Evolutionary conservation across 2,329 filamentous ascomycete genomes (phyloP).

Genomic region (Colletotrichum eleusines): DNA sequence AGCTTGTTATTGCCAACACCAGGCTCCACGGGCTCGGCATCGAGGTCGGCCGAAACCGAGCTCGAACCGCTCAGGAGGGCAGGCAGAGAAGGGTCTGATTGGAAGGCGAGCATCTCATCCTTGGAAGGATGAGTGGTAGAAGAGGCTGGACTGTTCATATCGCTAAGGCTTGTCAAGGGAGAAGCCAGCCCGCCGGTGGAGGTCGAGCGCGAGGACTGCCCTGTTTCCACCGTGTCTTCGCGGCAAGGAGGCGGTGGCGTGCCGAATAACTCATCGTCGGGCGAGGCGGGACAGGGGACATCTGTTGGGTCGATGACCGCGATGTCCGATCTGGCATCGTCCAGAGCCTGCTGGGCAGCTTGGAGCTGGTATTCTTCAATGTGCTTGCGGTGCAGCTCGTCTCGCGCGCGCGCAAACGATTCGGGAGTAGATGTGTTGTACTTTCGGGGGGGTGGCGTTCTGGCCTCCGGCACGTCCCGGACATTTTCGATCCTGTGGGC

Average conservation of each 20-base stretch:
- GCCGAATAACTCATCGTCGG: constrained; percentile 55
- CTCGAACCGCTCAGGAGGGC: constrained; percentile 73
- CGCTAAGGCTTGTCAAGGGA: constrained; percentile 67
- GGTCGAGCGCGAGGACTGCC: constrained; percentile 64
- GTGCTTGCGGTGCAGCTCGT: constrained; percentile 50
- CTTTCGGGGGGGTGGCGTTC: constrained; percentile 50
- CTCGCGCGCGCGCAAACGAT: constrained; percentile 54
- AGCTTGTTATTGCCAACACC: constrained; percentile 57
- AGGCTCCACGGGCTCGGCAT: constrained; percentile 69
- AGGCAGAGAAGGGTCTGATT: constrained; percentile 73
- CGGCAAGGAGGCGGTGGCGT: constrained; percentile 51
- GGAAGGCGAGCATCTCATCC: constrained; percentile 65
- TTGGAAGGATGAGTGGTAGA: constrained; percentile 54
- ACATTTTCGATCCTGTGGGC: constrained; percentile 57
- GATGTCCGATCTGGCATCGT: constrained; percentile 18
- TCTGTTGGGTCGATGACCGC: constrained; percentile 48
- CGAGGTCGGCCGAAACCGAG: constrained; percentile 72
- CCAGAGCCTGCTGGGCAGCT: constrained; percentile 46
- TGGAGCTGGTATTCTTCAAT: constrained; percentile 51
- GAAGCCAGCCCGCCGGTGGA: constrained; percentile 60
- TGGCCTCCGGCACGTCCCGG: constrained; percentile 50
- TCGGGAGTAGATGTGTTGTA: constrained; percentile 56
- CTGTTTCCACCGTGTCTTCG: constrained; percentile 57
- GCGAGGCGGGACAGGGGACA: constrained; percentile 60
- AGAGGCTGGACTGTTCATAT: constrained; percentile 62